Evolutionary conservation across 1,284 basidiomycete species (phyloP).

Genomic region (Ceratorhiza oryzae-sativae): DNA sequence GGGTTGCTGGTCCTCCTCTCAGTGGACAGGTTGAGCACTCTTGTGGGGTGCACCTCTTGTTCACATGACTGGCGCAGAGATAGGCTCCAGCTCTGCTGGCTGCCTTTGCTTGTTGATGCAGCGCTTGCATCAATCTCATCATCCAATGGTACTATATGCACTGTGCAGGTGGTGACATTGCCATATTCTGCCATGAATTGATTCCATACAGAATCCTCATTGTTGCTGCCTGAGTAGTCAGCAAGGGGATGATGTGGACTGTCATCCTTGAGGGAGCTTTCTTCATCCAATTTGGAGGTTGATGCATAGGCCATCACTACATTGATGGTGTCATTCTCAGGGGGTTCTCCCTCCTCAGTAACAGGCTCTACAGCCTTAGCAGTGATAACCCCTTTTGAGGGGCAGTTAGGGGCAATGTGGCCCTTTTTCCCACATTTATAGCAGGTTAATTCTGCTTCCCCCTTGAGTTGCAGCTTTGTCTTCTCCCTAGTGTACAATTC

Average conservation of each 20-base stretch:
- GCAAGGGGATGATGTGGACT: not conserved
- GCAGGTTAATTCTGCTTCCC: not conserved
- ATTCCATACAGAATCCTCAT: not conserved
- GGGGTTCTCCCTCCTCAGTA: not conserved
- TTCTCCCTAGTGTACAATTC: not conserved
- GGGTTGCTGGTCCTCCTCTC: not conserved
- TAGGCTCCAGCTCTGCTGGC: not conserved
- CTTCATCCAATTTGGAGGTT: not conserved
- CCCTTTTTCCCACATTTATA: not conserved
- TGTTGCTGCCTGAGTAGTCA: not conserved
- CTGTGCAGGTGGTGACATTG: not conserved
- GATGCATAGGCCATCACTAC: not conserved
- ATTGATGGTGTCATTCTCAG: not conserved
- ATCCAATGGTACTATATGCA: not conserved
- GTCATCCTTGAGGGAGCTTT: not conserved
- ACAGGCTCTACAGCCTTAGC: not conserved
- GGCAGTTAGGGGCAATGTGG: constrained; percentile 1
- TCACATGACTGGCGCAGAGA: not conserved
- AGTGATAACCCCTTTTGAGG: not conserved
- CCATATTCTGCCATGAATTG: not conserved
- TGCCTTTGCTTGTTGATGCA: not conserved
- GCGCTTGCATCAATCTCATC: not conserved
- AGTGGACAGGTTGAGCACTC: not conserved
- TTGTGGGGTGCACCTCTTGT: not conserved
- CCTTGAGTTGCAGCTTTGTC: not conserved